Conservation (phyloP, 306 rosid species). For the Vachellia collinsii region DNA sequence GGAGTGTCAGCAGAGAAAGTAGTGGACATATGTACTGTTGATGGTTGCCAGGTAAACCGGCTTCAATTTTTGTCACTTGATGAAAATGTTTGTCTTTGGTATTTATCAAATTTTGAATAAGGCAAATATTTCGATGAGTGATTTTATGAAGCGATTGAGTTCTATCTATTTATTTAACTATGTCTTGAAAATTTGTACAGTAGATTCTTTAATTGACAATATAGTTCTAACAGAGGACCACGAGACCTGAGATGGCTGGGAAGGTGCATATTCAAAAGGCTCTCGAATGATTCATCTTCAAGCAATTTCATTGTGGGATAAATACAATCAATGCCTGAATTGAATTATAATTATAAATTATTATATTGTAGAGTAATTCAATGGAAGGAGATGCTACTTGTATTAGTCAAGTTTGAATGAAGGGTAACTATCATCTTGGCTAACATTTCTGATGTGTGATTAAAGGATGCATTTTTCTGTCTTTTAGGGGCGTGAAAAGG, state of each 20-base stretch:
- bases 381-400: background rate
- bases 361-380: background rate
- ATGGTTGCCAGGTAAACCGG: slow-evolving; percentile 89
- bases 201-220: background rate
- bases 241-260: slow-evolving; percentile 11
- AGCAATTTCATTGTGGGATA: background rate
- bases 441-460: slow-evolving; percentile 14
- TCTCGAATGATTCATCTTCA: slow-evolving; percentile 19
- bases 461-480: slow-evolving; percentile 6
- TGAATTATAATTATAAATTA: background rate
- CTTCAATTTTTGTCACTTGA: slow-evolving; percentile 28
- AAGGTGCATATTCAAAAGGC: background rate
- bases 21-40: slow-evolving; percentile 87
- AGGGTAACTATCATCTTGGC: background rate
- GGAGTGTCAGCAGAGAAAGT: slow-evolving; percentile 76
- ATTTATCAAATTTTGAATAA: slow-evolving; percentile 8
- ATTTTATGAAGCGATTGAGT: background rate
- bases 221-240: slow-evolving; percentile 19
- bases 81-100: background rate
- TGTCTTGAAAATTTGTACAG: background rate
- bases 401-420: background rate
- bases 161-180: background rate
- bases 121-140: background rate
- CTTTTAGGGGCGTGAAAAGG: slow-evolving; percentile 93
- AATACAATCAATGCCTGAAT: background rate